A percentile compares a stretch with the other conserved stretches of the same genome.
Conservation (phyloP, 108 stramenopile species). For the Conticribra weissflogii region DNA sequence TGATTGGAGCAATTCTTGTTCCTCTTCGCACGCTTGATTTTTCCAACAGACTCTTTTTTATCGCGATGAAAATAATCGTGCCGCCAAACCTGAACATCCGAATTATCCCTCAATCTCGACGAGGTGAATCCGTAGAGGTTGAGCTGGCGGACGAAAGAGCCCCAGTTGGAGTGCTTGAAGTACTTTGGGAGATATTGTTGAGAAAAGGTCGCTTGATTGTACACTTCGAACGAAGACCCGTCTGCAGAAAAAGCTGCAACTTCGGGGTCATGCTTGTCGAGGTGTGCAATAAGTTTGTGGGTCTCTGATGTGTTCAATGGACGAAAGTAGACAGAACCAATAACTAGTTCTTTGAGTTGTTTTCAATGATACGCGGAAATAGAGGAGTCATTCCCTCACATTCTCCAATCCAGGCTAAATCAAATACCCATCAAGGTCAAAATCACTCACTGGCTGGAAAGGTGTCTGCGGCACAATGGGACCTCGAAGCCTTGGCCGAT, state of each 20-base stretch:
- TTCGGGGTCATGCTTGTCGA: background rate
- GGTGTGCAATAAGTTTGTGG: slow-evolving; percentile 4
- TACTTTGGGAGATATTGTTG: slow-evolving; percentile 7
- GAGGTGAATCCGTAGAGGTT: slow-evolving; percentile 5
- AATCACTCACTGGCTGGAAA: background rate
- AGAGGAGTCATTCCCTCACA: background rate
- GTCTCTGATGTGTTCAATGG: background rate
- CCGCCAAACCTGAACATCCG: background rate
- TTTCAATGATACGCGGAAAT: too few species aligned
- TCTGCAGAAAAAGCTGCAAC: slow-evolving; percentile 12
- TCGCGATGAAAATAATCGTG: slow-evolving; percentile 3
- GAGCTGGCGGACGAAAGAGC: background rate
- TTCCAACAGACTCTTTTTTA: background rate
- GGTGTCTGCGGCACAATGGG: too few species aligned
- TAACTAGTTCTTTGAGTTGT: background rate
- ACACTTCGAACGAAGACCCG: slow-evolving; percentile 11
- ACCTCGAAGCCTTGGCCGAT: too few species aligned
- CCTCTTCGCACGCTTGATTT: background rate
- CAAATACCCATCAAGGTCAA: background rate
- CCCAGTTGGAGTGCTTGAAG: slow-evolving; percentile 8
- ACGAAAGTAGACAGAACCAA: background rate
- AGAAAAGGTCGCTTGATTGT: slow-evolving; percentile 10
- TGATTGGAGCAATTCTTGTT: too few species aligned
- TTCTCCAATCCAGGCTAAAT: background rate
- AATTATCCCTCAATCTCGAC: background rate